phyloP scores from a whole-genome alignment of 176 grass and related monocot genomes.

The Aegilops umbellulata region DNA sequence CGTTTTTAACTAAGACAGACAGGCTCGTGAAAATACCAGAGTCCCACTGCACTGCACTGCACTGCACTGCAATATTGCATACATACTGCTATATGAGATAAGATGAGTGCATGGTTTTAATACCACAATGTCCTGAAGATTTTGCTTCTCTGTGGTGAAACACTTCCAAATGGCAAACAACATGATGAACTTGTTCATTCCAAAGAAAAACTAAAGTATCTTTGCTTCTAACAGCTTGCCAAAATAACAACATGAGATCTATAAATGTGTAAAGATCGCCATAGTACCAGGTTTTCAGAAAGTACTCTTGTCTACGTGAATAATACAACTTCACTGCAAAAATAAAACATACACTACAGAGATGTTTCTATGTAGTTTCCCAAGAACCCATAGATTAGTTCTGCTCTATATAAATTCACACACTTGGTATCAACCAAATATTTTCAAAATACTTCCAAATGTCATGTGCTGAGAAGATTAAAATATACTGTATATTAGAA shows the following conservation, averaged over 20 bases:
- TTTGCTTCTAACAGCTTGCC: not conserved
- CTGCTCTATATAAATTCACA: not conserved
- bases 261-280: not conserved
- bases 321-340: not conserved
- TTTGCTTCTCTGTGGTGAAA: not conserved
- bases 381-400: not conserved
- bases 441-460: not conserved
- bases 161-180: not conserved
- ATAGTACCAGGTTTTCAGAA: not conserved
- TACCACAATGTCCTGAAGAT: not conserved
- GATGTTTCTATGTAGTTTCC: not conserved
- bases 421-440: not conserved
- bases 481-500: not conserved
- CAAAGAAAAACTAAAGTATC: not conserved
- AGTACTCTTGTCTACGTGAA: not conserved
- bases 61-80: not conserved
- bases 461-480: not conserved
- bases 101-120: not conserved
- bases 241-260: not conserved
- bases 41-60: not conserved
- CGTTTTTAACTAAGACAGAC: not conserved
- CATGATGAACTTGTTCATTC: not conserved
- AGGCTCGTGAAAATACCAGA: not conserved
- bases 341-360: not conserved
- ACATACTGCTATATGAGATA: not conserved